Evolutionary conservation across 2,329 filamentous ascomycete species (phyloP).

Genomic region (Alternaria angustiovoidea): DNA sequence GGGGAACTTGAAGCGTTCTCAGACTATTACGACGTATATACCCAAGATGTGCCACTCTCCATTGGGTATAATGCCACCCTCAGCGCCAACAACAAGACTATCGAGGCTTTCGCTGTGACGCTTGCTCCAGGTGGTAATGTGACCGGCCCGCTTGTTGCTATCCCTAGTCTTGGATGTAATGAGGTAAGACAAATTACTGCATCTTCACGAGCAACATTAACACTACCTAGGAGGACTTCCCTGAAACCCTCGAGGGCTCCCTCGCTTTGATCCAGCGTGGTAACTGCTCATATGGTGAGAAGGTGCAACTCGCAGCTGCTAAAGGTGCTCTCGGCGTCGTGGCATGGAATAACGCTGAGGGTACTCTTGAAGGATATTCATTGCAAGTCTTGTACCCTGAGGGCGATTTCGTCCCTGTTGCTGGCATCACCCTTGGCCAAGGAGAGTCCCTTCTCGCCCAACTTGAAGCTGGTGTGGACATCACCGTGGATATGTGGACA

Average conservation of each 20-base stretch:
- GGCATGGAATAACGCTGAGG: conserved; percentile 74
- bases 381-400: conserved; percentile 59
- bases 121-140: conserved; percentile 44
- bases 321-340: conserved; percentile 71
- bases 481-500: conserved; percentile 39
- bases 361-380: conserved; percentile 56
- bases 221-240: conserved; percentile 64
- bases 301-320: conserved; percentile 67
- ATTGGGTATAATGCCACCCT: conserved; percentile 40
- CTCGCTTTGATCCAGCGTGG: conserved; percentile 77
- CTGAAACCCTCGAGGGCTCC: conserved; percentile 64
- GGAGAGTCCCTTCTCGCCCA: conserved; percentile 65
- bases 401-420: conserved; percentile 69
- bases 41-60: conserved; percentile 38
- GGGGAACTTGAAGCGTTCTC: conserved; percentile 38
- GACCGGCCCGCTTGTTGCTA: conserved; percentile 40
- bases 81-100: conserved; percentile 39
- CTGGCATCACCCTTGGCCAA: conserved; percentile 69
- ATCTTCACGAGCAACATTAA: not conserved
- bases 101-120: conserved; percentile 36
- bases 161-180: conserved; percentile 47
- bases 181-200: conserved; percentile 27
- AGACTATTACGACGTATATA: conserved; percentile 50
- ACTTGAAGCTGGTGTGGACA: conserved; percentile 54
- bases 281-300: conserved; percentile 73